phyloP scores from a whole-genome alignment of 306 rosid genomes.

The Prosopis cineraria region DNA sequence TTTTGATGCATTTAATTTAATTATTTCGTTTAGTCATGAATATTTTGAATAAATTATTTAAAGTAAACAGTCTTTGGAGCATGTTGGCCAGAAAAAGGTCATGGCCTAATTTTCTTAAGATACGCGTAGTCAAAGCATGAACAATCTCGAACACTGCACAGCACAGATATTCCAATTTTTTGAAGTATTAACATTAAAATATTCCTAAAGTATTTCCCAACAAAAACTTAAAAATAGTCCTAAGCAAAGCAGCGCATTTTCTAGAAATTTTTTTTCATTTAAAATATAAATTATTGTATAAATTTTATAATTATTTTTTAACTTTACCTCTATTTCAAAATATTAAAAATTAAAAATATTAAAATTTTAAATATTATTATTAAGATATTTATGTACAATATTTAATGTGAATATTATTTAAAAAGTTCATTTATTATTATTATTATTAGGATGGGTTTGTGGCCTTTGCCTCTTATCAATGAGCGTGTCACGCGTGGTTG shows the following conservation, averaged over 20 bases:
- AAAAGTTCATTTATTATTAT: too few species aligned
- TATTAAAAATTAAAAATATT: too few species aligned
- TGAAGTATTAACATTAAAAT: not conserved
- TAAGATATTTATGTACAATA: too few species aligned
- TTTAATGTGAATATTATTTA: too few species aligned
- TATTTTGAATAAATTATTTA: not conserved
- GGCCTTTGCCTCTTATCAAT: slow-evolving; percentile 28
- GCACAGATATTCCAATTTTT: not conserved
- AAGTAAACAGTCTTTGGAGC: not conserved
- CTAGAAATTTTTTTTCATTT: too few species aligned
- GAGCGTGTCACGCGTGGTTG: not conserved
- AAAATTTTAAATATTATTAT: too few species aligned
- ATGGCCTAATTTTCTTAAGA: not conserved
- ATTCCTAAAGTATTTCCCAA: not conserved
- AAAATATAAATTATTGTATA: too few species aligned
- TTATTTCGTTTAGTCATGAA: not conserved
- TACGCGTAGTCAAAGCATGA: not conserved
- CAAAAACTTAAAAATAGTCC: not conserved
- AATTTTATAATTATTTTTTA: too few species aligned
- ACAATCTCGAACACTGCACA: not conserved
- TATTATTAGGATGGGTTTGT: not conserved
- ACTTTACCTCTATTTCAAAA: too few species aligned
- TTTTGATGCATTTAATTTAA: too few species aligned
- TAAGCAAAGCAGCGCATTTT: too few species aligned
- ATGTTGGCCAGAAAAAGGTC: not conserved